Evolutionary conservation across 2,329 filamentous ascomycete genomes (phyloP).

Genomic region (Fusarium sp.): DNA sequence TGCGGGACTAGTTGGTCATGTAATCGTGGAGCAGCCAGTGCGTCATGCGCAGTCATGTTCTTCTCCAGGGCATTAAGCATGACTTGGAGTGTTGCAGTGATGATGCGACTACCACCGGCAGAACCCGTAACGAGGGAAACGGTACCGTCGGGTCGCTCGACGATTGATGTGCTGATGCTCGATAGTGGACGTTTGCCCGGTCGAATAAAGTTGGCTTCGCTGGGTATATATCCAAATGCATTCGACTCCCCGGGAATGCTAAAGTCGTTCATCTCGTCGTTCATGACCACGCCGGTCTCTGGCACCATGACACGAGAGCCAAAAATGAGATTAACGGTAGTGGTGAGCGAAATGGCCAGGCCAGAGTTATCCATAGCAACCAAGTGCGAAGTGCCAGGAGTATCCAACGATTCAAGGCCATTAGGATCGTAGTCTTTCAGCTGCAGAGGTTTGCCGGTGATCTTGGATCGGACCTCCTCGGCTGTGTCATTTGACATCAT

Average conservation of each 20-base stretch:
- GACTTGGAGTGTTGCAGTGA: constrained; percentile 85
- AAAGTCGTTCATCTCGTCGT: constrained; percentile 79
- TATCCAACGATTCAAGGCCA: constrained; percentile 66
- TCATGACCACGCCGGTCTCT: constrained; percentile 85
- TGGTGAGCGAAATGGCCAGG: constrained; percentile 82
- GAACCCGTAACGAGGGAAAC: constrained; percentile 83
- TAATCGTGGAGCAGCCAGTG: constrained; percentile 78
- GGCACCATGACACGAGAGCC: constrained; percentile 83
- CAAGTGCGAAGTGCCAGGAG: constrained; percentile 78
- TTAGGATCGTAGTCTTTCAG: constrained; percentile 62
- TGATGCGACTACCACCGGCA: constrained; percentile 88
- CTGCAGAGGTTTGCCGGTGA: constrained; percentile 60
- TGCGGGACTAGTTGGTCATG: constrained; percentile 89
- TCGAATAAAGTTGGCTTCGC: constrained; percentile 80
- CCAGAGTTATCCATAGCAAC: constrained; percentile 79
- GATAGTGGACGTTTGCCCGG: constrained; percentile 85
- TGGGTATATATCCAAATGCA: constrained; percentile 83
- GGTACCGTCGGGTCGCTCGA: constrained; percentile 77
- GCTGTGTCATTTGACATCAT: constrained; percentile 76
- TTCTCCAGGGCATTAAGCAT: constrained; percentile 82
- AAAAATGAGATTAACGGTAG: constrained; percentile 86
- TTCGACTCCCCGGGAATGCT: constrained; percentile 81
- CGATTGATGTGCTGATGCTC: constrained; percentile 84
- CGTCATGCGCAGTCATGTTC: constrained; percentile 71
- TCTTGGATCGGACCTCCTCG: constrained; percentile 65